These are phyloP conservation scores for Pisolithus orientalis DNA, from an alignment of 768 basidiomycete species.

Conservation along the genomic window DNA sequence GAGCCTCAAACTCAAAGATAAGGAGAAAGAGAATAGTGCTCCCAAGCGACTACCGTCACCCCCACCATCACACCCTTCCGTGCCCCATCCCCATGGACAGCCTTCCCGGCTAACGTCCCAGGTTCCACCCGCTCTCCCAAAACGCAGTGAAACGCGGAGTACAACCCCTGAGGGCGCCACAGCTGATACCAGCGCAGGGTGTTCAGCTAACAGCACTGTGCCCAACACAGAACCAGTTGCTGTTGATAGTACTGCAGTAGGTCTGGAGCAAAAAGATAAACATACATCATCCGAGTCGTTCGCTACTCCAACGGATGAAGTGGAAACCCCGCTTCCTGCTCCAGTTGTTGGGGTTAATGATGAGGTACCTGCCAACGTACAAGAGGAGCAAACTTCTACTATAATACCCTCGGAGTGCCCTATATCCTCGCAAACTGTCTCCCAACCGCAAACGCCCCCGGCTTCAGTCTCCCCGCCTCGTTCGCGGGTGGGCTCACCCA, in stretches of 20 bases:
- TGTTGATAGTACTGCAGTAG: slow-evolving; percentile 2
- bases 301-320: slow-evolving; percentile 17
- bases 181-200: slow-evolving; percentile 5
- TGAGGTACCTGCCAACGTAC: neutral
- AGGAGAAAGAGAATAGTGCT: slow-evolving; percentile 31
- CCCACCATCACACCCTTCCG: slow-evolving; percentile 22
- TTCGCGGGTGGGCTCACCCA: slow-evolving; percentile 24
- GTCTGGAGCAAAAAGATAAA: slow-evolving; percentile 6
- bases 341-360: too few relatives aligned
- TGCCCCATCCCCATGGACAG: slow-evolving; percentile 15
- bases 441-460: slow-evolving; percentile 22
- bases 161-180: slow-evolving; percentile 4
- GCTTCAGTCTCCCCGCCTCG: slow-evolving; percentile 26
- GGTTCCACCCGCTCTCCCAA: slow-evolving; percentile 47
- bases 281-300: slow-evolving; percentile 10
- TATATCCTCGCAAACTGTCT: slow-evolving; percentile 14
- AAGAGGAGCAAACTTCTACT: neutral
- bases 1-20: slow-evolving; percentile 14
- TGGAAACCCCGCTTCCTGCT: slow-evolving; percentile 7
- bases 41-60: slow-evolving; percentile 12
- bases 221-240: neutral
- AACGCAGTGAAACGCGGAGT: slow-evolving; percentile 36
- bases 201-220: neutral
- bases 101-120: slow-evolving; percentile 5
- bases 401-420: slow-evolving; percentile 5